phyloP scores from a whole-genome alignment of 2,329 filamentous ascomycete genomes.

The Colletotrichum chrysophilum region DNA sequence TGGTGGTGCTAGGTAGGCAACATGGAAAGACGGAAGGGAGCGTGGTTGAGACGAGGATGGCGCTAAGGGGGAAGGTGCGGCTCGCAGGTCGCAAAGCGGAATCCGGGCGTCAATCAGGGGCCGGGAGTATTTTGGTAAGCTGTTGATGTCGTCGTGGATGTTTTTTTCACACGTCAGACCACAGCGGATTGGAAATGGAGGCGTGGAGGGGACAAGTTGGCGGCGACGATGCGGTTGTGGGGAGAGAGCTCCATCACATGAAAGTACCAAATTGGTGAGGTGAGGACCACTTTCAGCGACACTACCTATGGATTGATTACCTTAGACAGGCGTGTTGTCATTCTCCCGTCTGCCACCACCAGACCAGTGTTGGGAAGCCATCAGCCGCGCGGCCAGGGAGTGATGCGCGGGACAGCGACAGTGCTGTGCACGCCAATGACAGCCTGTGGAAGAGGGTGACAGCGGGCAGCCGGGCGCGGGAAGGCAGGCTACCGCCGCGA shows the following conservation, averaged over 20 bases:
- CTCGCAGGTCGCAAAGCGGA: not conserved
- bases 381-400: slow-evolving; percentile 19
- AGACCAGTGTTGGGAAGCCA: slow-evolving; percentile 3
- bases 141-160: not conserved
- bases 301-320: not conserved
- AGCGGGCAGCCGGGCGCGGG: not conserved
- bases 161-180: slow-evolving; percentile 10
- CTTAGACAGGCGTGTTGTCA: not conserved
- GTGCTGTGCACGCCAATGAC: not conserved
- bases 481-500: not conserved
- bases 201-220: not conserved
- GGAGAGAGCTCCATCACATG: slow-evolving; percentile 21
- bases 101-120: not conserved
- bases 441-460: not conserved
- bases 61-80: not conserved
- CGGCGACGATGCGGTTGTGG: slow-evolving; percentile 6
- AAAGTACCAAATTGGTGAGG: slow-evolving; percentile 12
- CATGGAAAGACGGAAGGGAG: not conserved
- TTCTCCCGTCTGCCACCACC: not conserved
- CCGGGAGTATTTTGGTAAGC: not conserved
- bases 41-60: not conserved
- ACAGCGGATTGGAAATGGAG: not conserved
- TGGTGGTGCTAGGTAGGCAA: not conserved
- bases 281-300: slow-evolving; percentile 1
- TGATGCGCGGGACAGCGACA: slow-evolving; percentile 14